These are phyloP conservation scores for Cyamopsis tetragonoloba DNA, from an alignment of 306 rosid genomes.

Conservation along the genomic window DNA sequence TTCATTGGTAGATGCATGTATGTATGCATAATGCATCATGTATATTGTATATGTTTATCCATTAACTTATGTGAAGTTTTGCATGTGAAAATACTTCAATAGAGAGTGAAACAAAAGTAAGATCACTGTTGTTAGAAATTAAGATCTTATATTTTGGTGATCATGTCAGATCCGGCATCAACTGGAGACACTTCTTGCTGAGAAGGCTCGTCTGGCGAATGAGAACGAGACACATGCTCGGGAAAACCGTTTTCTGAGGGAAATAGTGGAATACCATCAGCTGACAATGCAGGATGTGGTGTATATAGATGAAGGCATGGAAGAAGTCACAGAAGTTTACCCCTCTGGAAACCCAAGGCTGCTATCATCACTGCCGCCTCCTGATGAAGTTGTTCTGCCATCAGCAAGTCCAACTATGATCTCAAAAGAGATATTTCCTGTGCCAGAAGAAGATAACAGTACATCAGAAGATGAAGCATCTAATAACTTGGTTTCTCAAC, in stretches of 20 bases:
- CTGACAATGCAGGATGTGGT: constrained; percentile 96
- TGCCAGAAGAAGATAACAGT: constrained; percentile 36
- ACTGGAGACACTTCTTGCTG: constrained; percentile 88
- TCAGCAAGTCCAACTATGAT: constrained; percentile 15
- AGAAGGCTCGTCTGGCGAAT: constrained; percentile 82
- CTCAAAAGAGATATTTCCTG: constrained; percentile 36
- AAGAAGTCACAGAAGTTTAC: constrained; percentile 79
- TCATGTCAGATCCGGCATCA: constrained; percentile 73
- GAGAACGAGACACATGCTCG: constrained; percentile 85
- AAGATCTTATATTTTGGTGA: constrained; percentile 7
- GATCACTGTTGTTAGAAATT: neutral
- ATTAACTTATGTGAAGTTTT: constrained; percentile 3
- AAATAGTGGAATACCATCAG: constrained; percentile 94
- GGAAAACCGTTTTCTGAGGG: constrained; percentile 92
- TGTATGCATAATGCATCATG: neutral
- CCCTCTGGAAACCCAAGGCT: constrained; percentile 45
- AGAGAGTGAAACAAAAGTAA: neutral
- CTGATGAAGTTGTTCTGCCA: constrained; percentile 27
- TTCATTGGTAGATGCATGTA: neutral
- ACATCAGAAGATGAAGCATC: constrained; percentile 33
- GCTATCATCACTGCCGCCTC: constrained; percentile 42
- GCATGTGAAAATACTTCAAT: neutral
- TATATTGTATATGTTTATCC: too few species aligned
- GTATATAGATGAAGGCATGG: constrained; percentile 79
- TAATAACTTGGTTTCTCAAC: constrained; percentile 21